These are phyloP conservation scores for Cyclotella atomus DNA, from an alignment of 108 stramenopile genomes.

Conservation along the genomic window DNA sequence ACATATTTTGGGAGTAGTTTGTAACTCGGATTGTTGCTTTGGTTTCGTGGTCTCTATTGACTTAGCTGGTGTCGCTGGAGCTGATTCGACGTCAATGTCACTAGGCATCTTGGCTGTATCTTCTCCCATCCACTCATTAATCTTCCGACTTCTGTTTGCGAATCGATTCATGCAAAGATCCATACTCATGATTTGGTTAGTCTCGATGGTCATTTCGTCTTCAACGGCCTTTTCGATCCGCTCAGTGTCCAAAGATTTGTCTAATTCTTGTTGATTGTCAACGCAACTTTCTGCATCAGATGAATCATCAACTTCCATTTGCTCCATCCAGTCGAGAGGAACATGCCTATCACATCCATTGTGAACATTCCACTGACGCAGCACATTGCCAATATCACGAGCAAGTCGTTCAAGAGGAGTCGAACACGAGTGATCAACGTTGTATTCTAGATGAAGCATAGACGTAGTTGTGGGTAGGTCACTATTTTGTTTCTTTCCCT, in stretches of 20 bases:
- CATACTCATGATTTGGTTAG: constrained; percentile 36
- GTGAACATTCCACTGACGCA: constrained; percentile 82
- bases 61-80: background rate
- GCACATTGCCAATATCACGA: constrained; percentile 77
- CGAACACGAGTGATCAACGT: constrained; percentile 86
- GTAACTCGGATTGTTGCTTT: background rate
- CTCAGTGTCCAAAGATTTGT: background rate
- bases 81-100: background rate
- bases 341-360: constrained; percentile 80
- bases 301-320: background rate
- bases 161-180: constrained; percentile 36
- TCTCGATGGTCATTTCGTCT: background rate
- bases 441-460: constrained; percentile 62
- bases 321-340: constrained; percentile 43
- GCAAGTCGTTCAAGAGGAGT: constrained; percentile 82
- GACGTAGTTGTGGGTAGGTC: constrained; percentile 17
- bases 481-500: constrained; percentile 5
- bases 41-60: background rate
- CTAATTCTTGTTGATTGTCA: background rate
- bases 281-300: background rate
- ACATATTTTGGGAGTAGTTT: background rate
- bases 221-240: constrained; percentile 1
- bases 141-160: constrained; percentile 12
- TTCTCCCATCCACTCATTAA: constrained; percentile 12
- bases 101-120: background rate